Evolutionary conservation across 768 basidiomycete species (phyloP), one percentile per base, ranked within the genome.

Genomic region (Tulasnella sp.): DNA sequence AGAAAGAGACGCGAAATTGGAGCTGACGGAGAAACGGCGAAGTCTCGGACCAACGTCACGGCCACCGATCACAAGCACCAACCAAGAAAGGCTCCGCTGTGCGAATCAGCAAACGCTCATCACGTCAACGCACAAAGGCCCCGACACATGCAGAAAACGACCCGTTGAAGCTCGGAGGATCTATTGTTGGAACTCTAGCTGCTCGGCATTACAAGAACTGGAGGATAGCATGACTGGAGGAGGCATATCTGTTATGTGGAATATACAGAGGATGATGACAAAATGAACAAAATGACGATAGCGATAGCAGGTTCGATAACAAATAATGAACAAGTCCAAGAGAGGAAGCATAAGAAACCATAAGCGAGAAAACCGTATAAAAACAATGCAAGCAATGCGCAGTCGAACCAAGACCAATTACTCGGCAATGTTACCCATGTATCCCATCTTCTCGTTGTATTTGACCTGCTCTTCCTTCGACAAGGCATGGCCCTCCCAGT

Each of bases 401-500:
- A 15, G 31, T 64, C 58, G 31, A 64, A 9, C 25, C 4, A 9
- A 25, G 11, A 17, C 31, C 7, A 14, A 9, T 34, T 64, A 64
- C 58, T 64, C 58, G 12, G 58, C 58, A 11, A 64, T 64, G 11
- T 64, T 64, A 25, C 58, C 58, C 58, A 64, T 64, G 58, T 64
- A 64, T n/a, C 58, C 58, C 58, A 64, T 64, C 58, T 12, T 64
- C 29, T 64, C 58, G 58, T 64, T 64, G 58, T 64, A 64, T 31
- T 64, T 64, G 8, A 64, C 31, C 58, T 64, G 58, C 31, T 64
- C 58, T 25, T 64, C 58, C 58, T 64, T 64, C 29, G 58, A 64
- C 58, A 64, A 29, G 9, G 58, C 58, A 64, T 64, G 58, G 17
- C 94, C 94, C 7, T 90, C 88, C 97, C 97, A 99, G 82, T 97